phyloP scores from a whole-genome alignment of 2,329 filamentous ascomycete genomes.

The Purpureocillium takamizusanense region DNA sequence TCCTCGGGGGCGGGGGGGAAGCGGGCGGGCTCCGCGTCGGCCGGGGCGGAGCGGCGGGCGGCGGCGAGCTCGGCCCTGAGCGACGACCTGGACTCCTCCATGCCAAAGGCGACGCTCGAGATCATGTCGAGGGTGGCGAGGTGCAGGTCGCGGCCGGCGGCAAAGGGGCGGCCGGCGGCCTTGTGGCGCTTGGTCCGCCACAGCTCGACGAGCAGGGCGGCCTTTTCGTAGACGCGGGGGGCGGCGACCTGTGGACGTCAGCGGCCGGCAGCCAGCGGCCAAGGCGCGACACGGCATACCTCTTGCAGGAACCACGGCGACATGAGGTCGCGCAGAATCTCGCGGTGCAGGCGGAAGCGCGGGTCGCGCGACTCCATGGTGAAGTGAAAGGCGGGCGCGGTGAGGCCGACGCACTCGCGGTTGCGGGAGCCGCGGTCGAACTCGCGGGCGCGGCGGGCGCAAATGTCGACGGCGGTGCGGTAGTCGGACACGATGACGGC shows the following conservation, averaged over 20 bases:
- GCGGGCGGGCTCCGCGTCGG: slow-evolving; percentile 1
- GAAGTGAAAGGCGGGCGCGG: slow-evolving; percentile 21
- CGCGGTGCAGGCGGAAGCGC: slow-evolving; percentile 20
- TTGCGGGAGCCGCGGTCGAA: slow-evolving; percentile 20
- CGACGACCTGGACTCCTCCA: slow-evolving; percentile 11
- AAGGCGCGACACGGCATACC: slow-evolving; percentile 6
- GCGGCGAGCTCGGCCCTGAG: slow-evolving; percentile 9
- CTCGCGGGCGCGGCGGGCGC: slow-evolving; percentile 19
- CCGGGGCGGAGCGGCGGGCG: slow-evolving; percentile 1
- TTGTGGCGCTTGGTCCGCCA: slow-evolving; percentile 22
- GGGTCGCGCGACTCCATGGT: slow-evolving; percentile 21
- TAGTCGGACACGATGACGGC: slow-evolving; percentile 22
- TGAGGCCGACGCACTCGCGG: slow-evolving; percentile 13
- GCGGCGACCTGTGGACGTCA: slow-evolving; percentile 18
- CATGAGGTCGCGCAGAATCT: slow-evolving; percentile 27
- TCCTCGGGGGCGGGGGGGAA: slow-evolving; percentile 9
- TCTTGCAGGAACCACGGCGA: slow-evolving; percentile 22
- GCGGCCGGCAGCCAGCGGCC: neutral
- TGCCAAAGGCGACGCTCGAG: slow-evolving; percentile 22
- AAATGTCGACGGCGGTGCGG: slow-evolving; percentile 22
- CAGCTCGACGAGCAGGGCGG: slow-evolving; percentile 19
- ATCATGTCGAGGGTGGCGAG: slow-evolving; percentile 24
- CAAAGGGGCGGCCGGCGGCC: slow-evolving; percentile 20
- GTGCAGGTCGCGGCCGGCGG: slow-evolving; percentile 20
- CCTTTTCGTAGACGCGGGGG: slow-evolving; percentile 23